Conservation (phyloP, 257 asterid species). For the Solanum etuberosum region DNA sequence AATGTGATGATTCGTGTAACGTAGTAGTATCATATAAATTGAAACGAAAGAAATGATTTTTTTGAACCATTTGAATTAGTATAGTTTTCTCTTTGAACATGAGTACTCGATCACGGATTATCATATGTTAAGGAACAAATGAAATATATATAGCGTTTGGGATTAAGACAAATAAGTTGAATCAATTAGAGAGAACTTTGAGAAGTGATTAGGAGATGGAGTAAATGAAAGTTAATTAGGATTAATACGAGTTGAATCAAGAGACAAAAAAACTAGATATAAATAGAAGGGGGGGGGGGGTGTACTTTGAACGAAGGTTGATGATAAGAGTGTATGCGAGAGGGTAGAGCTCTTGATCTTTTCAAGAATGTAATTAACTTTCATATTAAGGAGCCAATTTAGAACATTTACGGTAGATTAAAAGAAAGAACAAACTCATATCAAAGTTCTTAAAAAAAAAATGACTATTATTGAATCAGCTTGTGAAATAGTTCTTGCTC, state of each 20-base stretch:
- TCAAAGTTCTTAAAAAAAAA: neutral
- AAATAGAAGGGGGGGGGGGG: neutral
- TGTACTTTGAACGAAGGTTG: neutral
- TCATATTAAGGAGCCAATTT: neutral
- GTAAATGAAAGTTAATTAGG: neutral
- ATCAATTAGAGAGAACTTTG: neutral
- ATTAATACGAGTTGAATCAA: neutral
- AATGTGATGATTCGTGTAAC: neutral
- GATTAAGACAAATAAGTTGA: too few relatives aligned
- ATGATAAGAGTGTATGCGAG: neutral
- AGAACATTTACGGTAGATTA: neutral
- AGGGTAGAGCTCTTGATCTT: neutral
- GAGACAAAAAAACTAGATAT: neutral
- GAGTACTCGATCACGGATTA: neutral
- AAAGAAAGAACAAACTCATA: neutral
- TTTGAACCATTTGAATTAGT: too few relatives aligned
- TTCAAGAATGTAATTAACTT: neutral
- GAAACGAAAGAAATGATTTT: too few relatives aligned
- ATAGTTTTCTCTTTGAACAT: neutral
- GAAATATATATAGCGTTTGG: too few relatives aligned
- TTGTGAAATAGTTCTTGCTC: neutral
- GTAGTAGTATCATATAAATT: neutral
- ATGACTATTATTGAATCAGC: neutral
- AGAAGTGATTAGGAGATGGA: neutral
- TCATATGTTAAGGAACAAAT: too few relatives aligned